A percentile compares a stretch with the other conserved stretches of the same genome.
These are phyloP conservation scores for Carex littledalei DNA, from an alignment of 176 grass and related monocot species.

Conservation along the genomic window DNA sequence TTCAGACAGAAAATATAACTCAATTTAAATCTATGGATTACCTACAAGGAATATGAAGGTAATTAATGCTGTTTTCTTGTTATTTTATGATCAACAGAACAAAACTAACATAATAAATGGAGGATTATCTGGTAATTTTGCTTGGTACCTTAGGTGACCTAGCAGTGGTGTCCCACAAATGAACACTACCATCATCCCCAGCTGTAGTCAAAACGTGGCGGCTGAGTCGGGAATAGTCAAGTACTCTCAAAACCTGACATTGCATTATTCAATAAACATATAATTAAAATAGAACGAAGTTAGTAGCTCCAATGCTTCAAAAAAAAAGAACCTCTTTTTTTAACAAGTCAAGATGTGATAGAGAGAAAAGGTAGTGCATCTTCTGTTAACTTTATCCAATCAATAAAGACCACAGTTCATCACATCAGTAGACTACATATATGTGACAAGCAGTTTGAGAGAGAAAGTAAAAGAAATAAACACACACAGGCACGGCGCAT, in stretches of 20 bases:
- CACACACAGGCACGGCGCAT: background rate
- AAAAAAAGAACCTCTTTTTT: background rate
- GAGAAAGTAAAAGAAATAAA: background rate
- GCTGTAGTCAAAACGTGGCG: constrained; percentile 82
- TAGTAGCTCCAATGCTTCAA: background rate
- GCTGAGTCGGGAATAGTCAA: constrained; percentile 88
- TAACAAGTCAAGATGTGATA: constrained; percentile 1
- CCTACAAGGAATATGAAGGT: background rate
- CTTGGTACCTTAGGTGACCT: constrained; percentile 72
- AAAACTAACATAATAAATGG: constrained; percentile 19
- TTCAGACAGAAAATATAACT: background rate
- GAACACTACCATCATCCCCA: constrained; percentile 97
- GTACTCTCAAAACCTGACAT: constrained; percentile 82
- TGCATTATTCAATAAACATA: constrained; percentile 35
- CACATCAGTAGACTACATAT: background rate
- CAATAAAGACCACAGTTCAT: background rate
- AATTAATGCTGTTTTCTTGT: background rate
- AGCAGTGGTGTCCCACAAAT: constrained; percentile 96
- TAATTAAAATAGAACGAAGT: background rate
- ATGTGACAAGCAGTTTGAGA: background rate
- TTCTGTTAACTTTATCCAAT: background rate
- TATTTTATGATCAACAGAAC: constrained; percentile 1
- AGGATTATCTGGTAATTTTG: background rate
- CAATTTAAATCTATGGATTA: constrained; percentile 12
- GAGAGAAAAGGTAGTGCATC: background rate